phyloP scores from a whole-genome alignment of 169 alveolate genomes.

The Plasmodium falciparum region DNA sequence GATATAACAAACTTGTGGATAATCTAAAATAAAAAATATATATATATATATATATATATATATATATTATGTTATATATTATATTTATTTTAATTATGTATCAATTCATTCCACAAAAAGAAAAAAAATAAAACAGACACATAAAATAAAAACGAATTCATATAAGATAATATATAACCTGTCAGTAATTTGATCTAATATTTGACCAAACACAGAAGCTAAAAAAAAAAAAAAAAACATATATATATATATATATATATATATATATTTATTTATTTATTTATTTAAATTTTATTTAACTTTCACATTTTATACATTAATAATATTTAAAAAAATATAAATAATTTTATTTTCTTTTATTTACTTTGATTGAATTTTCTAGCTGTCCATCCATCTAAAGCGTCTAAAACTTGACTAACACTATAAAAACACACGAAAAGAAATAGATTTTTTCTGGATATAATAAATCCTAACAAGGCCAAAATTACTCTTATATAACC shows the following conservation, averaged over 20 bases:
- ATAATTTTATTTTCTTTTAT: constrained; percentile 7
- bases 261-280: constrained; percentile 1
- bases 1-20: constrained; percentile 64
- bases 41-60: too few relatives aligned
- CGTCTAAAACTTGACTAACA: constrained; percentile 61
- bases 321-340: constrained; percentile 1
- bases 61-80: too few relatives aligned
- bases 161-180: constrained; percentile 17
- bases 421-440: constrained; percentile 31
- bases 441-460: constrained; percentile 25
- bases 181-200: constrained; percentile 76
- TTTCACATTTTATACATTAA: background rate
- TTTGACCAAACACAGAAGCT: constrained; percentile 74
- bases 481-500: constrained; percentile 72
- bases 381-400: constrained; percentile 75
- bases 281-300: background rate
- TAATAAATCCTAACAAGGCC: constrained; percentile 22
- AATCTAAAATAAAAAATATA: constrained; percentile 32
- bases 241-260: constrained; percentile 17
- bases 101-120: background rate
- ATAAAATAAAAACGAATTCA: constrained; percentile 1
- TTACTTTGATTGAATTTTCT: constrained; percentile 68
- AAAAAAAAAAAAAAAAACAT: too few relatives aligned
- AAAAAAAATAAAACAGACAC: background rate
- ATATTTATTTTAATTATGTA: too few relatives aligned